Evolutionary conservation across 78 protist species (phyloP).

Genomic region (Blattamonas nauphoetae): DNA sequence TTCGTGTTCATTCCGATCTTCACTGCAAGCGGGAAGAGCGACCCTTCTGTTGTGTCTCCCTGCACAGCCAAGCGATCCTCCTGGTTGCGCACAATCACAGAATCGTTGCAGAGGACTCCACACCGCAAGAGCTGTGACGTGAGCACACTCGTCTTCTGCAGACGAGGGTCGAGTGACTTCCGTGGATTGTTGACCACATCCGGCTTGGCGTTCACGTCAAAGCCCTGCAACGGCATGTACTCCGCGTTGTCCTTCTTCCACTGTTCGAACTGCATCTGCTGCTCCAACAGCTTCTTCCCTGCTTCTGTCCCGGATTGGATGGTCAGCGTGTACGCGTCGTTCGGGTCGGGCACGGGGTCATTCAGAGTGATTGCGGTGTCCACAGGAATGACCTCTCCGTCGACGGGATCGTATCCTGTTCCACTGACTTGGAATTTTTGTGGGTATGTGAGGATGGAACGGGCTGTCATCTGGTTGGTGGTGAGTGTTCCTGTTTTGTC

Average conservation of each 20-base stretch:
- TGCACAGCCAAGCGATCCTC: neutral
- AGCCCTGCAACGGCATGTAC: neutral
- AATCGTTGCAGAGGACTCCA: neutral
- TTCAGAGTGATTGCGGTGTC: neutral
- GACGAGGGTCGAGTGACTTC: no score
- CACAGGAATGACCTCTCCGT: neutral
- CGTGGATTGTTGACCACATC: no score
- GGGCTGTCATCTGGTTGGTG: conserved; percentile 64
- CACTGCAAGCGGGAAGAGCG: neutral
- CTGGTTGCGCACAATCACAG: neutral
- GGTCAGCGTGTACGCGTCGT: neutral
- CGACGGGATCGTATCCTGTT: neutral
- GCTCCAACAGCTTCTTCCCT: neutral
- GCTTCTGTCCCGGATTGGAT: neutral
- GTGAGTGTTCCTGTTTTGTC: conserved; percentile 97
- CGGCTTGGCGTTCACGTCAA: no score
- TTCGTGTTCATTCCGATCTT: no score
- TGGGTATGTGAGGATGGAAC: neutral
- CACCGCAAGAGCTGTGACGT: neutral
- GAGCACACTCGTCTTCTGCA: no score
- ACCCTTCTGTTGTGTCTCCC: neutral
- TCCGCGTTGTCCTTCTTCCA: neutral
- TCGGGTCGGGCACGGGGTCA: neutral
- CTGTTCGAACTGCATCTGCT: neutral
- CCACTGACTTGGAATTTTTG: neutral